These are phyloP conservation scores for Carpinus viminea DNA, from an alignment of 306 rosid species.

Conservation along the genomic window DNA sequence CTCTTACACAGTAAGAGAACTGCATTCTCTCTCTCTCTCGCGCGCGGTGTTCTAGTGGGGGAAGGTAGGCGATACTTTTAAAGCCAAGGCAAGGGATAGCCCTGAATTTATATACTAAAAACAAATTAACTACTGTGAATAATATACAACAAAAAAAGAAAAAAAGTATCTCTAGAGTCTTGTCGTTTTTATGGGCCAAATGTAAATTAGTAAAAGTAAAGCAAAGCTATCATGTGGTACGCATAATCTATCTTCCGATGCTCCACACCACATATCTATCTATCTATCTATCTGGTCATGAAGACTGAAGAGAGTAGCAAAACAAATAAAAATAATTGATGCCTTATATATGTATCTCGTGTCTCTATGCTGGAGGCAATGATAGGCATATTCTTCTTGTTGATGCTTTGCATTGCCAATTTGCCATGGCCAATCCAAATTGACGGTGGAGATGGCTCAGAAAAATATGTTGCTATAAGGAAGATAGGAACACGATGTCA, in stretches of 20 bases:
- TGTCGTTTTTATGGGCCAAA: slow-evolving; percentile 18
- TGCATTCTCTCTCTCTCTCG: slow-evolving; percentile 42
- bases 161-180: background rate
- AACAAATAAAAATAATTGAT: too few relatives aligned
- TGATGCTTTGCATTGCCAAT: background rate
- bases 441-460: background rate
- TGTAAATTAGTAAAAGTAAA: background rate
- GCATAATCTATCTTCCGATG: slow-evolving; percentile 34
- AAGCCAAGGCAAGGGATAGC: background rate
- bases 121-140: too few relatives aligned
- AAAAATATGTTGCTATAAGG: background rate
- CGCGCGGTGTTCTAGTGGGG: too few relatives aligned
- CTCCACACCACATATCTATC: background rate
- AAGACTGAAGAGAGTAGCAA: too few relatives aligned
- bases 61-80: background rate
- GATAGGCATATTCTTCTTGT: slow-evolving; percentile 7
- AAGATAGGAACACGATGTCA: slow-evolving; percentile 11
- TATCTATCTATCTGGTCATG: too few relatives aligned
- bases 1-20: slow-evolving; percentile 58
- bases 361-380: too few relatives aligned
- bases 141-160: too few relatives aligned
- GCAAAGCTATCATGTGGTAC: background rate
- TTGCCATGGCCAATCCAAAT: background rate
- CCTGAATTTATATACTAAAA: background rate
- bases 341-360: too few relatives aligned